Evolutionary conservation across 192 early-diverging fungal species (phyloP), one percentile per base, ranked within the genome.

Genomic region (Chytriomyces hyalinus): DNA sequence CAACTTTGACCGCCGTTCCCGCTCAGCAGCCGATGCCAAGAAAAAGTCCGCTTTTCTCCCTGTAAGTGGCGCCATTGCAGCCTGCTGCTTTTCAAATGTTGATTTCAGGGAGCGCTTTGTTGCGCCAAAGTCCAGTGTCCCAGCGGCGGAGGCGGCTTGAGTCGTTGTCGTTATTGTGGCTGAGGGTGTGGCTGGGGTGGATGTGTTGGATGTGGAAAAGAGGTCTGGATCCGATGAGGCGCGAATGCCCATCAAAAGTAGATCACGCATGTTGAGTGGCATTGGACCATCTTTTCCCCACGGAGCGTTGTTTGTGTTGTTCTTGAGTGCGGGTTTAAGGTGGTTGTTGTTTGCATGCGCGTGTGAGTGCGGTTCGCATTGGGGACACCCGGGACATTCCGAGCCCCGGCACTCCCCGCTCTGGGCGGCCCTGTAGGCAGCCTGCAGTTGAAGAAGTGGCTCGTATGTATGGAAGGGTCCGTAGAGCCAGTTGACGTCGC

Each of bases 401-500:
- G 64, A 15, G 17, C 26, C 22, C 15, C 11, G 64, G 53, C 15
- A 13, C 15, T 57, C 53, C 2, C 20, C 15, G 15, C 15, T 15
- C n/a, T 11, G 28, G 6, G 49, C 76, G n/a, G 76, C 76, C 46
- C 44, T 24, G 77, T 61, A 61, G 7, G 68, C 69, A n/a, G 78
- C 78, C 45, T 81, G 68, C 2, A 82, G 73, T 36, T 62, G 65
- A 13, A 69, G 59, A 7, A 81, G 64, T 9, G 80, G 76, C 62
- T 81, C 80, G 65, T 81, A 81, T 11, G 76, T 71, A 67, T 78
- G 80, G 49, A 81, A 81, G 8, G 80, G 80, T 9, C 80, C 80
- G 70, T 81, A 81, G 50, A 81, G 77, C 80, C 80, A 81, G 65
- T 62, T 65, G 9, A 79, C 80, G 51, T 81, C 80, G 36, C 63